A percentile compares a stretch with the other conserved stretches of the same genome.
These are phyloP conservation scores for Cutaneotrichosporon sp. DNA, from an alignment of 1,284 basidiomycete genomes.

Conservation along the genomic window DNA sequence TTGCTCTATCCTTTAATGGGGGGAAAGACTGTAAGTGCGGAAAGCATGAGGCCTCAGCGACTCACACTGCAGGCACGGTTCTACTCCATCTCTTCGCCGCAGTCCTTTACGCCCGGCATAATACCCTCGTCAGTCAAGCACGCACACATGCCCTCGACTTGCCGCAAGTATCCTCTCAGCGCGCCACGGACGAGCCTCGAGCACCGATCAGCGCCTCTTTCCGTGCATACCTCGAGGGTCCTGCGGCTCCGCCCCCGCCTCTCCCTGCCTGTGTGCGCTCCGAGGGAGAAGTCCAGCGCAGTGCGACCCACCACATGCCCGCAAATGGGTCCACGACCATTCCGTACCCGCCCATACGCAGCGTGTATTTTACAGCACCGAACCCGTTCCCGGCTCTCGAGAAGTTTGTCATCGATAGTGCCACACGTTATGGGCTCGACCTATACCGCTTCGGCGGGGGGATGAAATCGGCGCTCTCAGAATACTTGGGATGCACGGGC, in stretches of 20 bases:
- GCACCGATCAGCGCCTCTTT: background rate
- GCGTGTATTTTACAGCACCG: slow-evolving; percentile 84
- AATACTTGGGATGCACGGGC: slow-evolving; percentile 59
- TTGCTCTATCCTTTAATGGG: slow-evolving; percentile 92
- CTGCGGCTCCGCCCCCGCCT: slow-evolving; percentile 15
- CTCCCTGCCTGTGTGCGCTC: slow-evolving; percentile 8
- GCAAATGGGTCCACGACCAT: slow-evolving; percentile 21
- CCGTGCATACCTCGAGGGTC: slow-evolving; percentile 2
- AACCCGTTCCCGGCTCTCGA: slow-evolving; percentile 84
- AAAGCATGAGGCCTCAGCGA: background rate
- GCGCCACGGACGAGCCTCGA: background rate
- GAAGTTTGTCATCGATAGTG: slow-evolving; percentile 67
- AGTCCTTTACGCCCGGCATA: slow-evolving; percentile 52
- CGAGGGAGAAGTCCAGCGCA: background rate
- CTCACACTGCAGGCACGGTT: slow-evolving; percentile 70
- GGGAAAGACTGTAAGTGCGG: slow-evolving; percentile 87
- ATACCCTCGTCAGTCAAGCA: background rate
- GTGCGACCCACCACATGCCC: slow-evolving; percentile 16
- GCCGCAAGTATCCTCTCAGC: background rate
- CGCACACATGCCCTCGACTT: background rate
- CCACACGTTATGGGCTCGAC: slow-evolving; percentile 68
- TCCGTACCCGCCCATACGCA: slow-evolving; percentile 57
- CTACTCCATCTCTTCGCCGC: slow-evolving; percentile 84
- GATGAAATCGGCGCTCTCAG: slow-evolving; percentile 74
- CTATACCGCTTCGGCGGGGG: slow-evolving; percentile 70